Conservation (phyloP, 108 stramenopile species). For the Asterionellopsis glacialis region DNA sequence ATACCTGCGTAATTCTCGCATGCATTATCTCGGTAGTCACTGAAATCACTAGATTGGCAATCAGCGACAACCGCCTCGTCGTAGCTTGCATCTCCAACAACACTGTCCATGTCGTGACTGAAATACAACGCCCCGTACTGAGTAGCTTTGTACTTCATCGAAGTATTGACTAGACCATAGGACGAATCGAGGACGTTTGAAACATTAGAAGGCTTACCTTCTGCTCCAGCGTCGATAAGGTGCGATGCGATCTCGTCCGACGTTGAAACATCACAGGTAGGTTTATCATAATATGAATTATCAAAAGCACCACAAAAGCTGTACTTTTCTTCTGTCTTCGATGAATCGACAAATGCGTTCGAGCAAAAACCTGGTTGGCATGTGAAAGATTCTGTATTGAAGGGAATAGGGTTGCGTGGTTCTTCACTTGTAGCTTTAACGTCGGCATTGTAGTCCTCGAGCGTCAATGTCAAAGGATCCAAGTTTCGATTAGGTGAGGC, state of each 20-base stretch:
- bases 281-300: neutral
- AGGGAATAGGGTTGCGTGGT: constrained; percentile 69
- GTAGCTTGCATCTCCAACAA: constrained; percentile 22
- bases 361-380: constrained; percentile 68
- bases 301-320: constrained; percentile 53
- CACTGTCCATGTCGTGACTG: constrained; percentile 37
- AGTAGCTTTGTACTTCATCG: constrained; percentile 25
- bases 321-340: constrained; percentile 40
- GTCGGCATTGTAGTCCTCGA: constrained; percentile 57
- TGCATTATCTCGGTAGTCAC: constrained; percentile 22
- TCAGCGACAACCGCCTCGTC: constrained; percentile 2
- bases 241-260: neutral
- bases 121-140: constrained; percentile 65
- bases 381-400: constrained; percentile 39
- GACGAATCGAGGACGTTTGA: constrained; percentile 19
- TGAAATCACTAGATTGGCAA: constrained; percentile 5
- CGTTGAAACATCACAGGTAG: neutral
- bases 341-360: constrained; percentile 16
- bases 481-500: constrained; percentile 29
- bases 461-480: constrained; percentile 30
- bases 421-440: constrained; percentile 23
- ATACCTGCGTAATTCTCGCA: constrained; percentile 49
- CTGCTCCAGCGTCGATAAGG: constrained; percentile 6
- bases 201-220: no score
- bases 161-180: constrained; percentile 16